Conservation (phyloP, 345 rosid species). For the Ailanthus altissimus region DNA sequence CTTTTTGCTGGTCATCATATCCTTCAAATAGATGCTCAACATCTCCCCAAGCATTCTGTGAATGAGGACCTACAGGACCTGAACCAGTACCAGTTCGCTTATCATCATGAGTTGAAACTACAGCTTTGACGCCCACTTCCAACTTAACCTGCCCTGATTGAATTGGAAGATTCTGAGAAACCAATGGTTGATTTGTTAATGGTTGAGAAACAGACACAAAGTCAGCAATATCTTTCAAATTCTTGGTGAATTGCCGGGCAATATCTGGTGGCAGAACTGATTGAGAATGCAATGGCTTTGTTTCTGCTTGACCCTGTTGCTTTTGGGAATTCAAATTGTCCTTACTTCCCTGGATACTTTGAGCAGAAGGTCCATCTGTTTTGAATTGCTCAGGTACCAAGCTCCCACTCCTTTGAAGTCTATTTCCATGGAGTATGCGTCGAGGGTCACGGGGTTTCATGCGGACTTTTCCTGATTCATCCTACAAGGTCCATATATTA, state of each 20-base stretch:
- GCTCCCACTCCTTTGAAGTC: constrained; percentile 56
- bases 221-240: constrained; percentile 60
- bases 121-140: constrained; percentile 41
- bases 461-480: constrained; percentile 66
- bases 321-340: constrained; percentile 36
- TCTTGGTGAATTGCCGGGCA: constrained; percentile 64
- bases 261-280: constrained; percentile 55
- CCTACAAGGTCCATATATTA: constrained; percentile 41
- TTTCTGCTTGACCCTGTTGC: constrained; percentile 41
- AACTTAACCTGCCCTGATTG: constrained; percentile 43
- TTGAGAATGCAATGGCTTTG: constrained; percentile 38
- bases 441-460: constrained; percentile 99
- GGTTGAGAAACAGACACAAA: constrained; percentile 61
- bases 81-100: constrained; percentile 38
- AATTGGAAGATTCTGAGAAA: constrained; percentile 38
- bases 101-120: constrained; percentile 34
- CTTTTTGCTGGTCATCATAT: constrained; percentile 82
- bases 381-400: constrained; percentile 52
- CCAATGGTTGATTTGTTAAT: constrained; percentile 37
- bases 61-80: constrained; percentile 38
- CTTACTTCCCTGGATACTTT: constrained; percentile 34
- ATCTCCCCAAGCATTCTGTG: constrained; percentile 81
- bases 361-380: constrained; percentile 35
- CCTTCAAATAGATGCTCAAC: constrained; percentile 90
- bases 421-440: constrained; percentile 67